Evolutionary conservation across 495 filamentous ascomycete species (phyloP).

Genomic region (Amorphotheca resinae): DNA sequence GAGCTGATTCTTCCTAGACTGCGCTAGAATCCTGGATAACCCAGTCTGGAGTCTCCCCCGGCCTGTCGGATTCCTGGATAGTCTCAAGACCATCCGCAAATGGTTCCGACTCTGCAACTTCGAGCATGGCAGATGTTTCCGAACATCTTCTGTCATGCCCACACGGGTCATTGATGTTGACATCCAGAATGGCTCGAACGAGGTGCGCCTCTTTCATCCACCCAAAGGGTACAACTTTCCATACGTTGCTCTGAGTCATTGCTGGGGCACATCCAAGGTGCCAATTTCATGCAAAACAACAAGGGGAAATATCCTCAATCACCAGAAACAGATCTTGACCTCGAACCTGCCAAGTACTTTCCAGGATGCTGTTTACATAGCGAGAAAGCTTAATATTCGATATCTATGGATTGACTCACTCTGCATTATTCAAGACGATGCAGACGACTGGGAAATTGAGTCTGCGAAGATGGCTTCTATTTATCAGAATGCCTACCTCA

Average conservation of each 20-base stretch:
- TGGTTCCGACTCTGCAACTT: not conserved
- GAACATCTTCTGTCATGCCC: not conserved
- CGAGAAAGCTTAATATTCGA: slow-evolving; percentile 13
- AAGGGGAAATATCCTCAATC: not conserved
- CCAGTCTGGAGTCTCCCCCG: not conserved
- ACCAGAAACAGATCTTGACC: slow-evolving; percentile 4
- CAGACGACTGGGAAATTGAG: slow-evolving; percentile 10
- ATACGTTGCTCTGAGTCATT: slow-evolving; percentile 9
- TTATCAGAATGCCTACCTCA: slow-evolving; percentile 11
- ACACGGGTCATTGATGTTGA: not conserved
- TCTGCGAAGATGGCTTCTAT: slow-evolving; percentile 10
- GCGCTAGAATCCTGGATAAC: not conserved
- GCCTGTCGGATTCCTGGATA: not conserved
- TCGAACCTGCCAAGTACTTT: slow-evolving; percentile 15
- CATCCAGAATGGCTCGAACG: not conserved
- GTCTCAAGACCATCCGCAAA: not conserved
- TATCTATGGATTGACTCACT: slow-evolving; percentile 29
- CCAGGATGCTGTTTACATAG: slow-evolving; percentile 19
- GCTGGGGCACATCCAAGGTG: slow-evolving; percentile 5
- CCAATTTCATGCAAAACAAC: slow-evolving; percentile 2
- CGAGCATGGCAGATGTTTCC: not conserved
- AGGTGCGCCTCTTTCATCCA: not conserved
- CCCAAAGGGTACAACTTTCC: not conserved
- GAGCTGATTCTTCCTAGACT: not conserved
- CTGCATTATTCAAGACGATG: slow-evolving; percentile 15